Base-by-base conservation (phyloP, 768 basidiomycete species). In the Hirschioporus abietinus region DNA sequence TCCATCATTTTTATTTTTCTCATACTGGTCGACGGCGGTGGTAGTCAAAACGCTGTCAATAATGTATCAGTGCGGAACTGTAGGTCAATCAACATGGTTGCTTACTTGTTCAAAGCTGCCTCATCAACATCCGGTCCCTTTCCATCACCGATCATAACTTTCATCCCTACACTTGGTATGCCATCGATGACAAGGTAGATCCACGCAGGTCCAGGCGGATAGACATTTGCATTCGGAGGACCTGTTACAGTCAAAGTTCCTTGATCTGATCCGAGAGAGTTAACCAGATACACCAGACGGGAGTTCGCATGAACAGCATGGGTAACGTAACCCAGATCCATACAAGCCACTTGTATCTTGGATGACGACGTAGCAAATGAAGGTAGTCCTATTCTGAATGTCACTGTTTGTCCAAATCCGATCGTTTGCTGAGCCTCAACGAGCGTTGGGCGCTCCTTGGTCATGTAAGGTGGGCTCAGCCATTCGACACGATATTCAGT, bases 401-500 rank as follows among this genome's bases (percentile, higher is more conserved):
- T 75, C 64, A 82, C 79, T 34, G 72, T 77, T 71, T 84, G 70
- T 67, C 82, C 80, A 74, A 85, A 86, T 7, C 74, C 71, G 18
- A 91, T 71, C 36, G 71, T 74, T 34, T 73, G 71, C 1, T 83
- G 75, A 15, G 71, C 70, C 18, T 58, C 57, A 5, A 73, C 59
- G 35, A 89, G 80, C 62, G 76, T 73, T 6, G 91, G 95, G 35
- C 93, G 83, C 15, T 81, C 72, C 70, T 76, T 76, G 26, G 76
- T 74, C 86, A 92, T 87, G 73, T 96, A 99, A 27, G 91, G 89
- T 0, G 96, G 96, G 64, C 82, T 83, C 69, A 96, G 81, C 83
- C 89, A 88, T 74, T 97, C 95, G 35, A 94, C 90, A 63, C 93
- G 83, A 74, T 96, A 96, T 75, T 96, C 93, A 20, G 93, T 94